Evolutionary conservation across 495 filamentous ascomycete genomes (phyloP), one percentile per base, ranked within the genome.

Genomic region (Entonaema liquescens): DNA sequence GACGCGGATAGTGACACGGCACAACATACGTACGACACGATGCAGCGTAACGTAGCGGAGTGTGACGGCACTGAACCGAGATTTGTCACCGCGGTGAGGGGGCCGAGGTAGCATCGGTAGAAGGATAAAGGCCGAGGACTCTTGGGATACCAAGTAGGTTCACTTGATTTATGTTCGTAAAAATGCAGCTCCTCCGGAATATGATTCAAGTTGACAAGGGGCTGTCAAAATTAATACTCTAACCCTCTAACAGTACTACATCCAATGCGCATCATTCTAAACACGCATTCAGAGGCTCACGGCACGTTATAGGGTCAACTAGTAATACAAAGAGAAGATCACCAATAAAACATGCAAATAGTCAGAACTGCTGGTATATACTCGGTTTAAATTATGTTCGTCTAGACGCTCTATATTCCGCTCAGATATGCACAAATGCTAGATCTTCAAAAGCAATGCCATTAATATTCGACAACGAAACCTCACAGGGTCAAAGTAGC

Each of bases 81-180:
- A 65, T 70, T 59, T 26, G 31, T 58, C 52, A 42, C 59, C 33
- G 19, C 26, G 52, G 61, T 38, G 47, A 55, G 26, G 12, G 42
- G 42, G 42, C 42, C 17, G 42, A 23, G 25, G 25, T 33, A 17
- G 33, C 50, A 7, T 40, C 50, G 50, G 36, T n/a, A 42, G 60
- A 44, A 21, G 12, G n/a, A 0, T 5, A 12, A 13, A 28, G n/a
- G 28, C 28, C 6, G n/a, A n/a, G n/a, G n/a, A n/a, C n/a, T n/a
- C n/a, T n/a, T n/a, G n/a, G 31, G 5, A 33, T 33, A 33, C 6
- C 1, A 33, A 2, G 11, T 33, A 33, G 31, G 2, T 33, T n/a
- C n/a, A n/a, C n/a, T n/a, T n/a, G n/a, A n/a, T n/a, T n/a, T n/a
- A n/a, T n/a, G n/a, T n/a, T n/a, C n/a, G n/a, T n/a, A n/a, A n/a